Base-by-base conservation (phyloP, 1,284 basidiomycete genomes). In the Gymnopus androsaceus region DNA sequence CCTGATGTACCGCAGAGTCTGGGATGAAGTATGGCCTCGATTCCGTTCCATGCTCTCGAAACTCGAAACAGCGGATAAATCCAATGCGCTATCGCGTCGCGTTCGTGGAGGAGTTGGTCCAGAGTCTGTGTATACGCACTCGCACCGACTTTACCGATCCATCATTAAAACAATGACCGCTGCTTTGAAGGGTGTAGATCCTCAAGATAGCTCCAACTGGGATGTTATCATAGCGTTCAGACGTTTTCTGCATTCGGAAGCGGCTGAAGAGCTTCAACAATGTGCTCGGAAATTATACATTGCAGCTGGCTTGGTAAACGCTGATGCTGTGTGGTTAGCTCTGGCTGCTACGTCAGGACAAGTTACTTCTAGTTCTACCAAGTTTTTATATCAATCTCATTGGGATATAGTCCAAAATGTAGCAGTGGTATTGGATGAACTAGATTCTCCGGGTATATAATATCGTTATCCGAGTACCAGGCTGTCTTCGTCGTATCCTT, bases 21-120 rank as follows among this genome's bases (percentile, higher is more conserved):
- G 93, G 81, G 91, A 95, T 61, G 91, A 96, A 61, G 81, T 93
- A 15, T 96, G 94, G 94, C 95, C 95, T 1, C 82, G 80, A 27
- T 90, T 95, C 65, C 75, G 74, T 37, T 66, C 62, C 3, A 76
- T 95, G 55, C 71, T 95, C 38, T 69, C 67, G 2, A 76, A 75
- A 25, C 79, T 94, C 23, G 81, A 85, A 44, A 69, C 67, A 17
- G 80, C 77, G 12, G 92, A 95, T 64, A 66, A 74, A 27, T 69
- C 73, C 19, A 89, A 72, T 56, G 90, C 92, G 0, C 74, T 95
- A 17, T 74, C 84, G 4, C 75, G 84, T 41, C 77, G 83, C 12
- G 78, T 75, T 3, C 63, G 59, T 11, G 75, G 75, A 12, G 75
- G 72, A 2, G 75, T 85, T 9, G 84, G 86, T 4, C 84, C 87